Evolutionary conservation across 2,329 filamentous ascomycete genomes (phyloP).

Genomic region (Lasiodiplodia gonubiensis): DNA sequence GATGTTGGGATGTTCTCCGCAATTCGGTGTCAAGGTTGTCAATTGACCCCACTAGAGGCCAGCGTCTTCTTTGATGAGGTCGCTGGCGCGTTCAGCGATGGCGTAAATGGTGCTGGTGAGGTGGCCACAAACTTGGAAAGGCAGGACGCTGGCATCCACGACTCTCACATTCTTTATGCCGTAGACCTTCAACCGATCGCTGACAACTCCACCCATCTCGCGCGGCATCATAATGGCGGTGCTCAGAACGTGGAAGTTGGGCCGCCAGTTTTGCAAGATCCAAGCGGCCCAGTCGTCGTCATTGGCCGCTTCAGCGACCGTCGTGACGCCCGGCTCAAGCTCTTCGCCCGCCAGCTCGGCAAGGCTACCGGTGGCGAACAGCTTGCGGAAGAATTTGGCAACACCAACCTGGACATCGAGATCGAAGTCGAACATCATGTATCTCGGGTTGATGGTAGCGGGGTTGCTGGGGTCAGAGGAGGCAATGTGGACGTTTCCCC

Average conservation of each 20-base stretch:
- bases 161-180: conserved; percentile 41
- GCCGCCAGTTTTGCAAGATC: conserved; percentile 33
- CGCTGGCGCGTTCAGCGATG: conserved; percentile 40
- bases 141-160: conserved; percentile 41
- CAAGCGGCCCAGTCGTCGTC: conserved; percentile 34
- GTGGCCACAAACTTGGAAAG: conserved; percentile 41
- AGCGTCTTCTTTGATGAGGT: conserved; percentile 36
- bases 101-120: conserved; percentile 41
- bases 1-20: background rate
- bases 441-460: conserved; percentile 52
- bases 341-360: conserved; percentile 36
- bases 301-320: conserved; percentile 31
- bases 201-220: conserved; percentile 42
- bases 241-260: conserved; percentile 42
- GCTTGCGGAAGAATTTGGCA: conserved; percentile 42
- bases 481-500: conserved; percentile 50
- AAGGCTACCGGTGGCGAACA: conserved; percentile 41
- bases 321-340: conserved; percentile 30
- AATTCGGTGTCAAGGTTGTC: background rate
- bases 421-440: conserved; percentile 52
- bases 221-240: conserved; percentile 42
- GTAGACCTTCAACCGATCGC: conserved; percentile 38
- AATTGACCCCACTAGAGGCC: background rate
- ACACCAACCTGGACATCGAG: conserved; percentile 44
- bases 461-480: conserved; percentile 43